These are phyloP conservation scores for Starmera stellimalicola DNA, from an alignment of 1,139 yeast genomes.

Conservation along the genomic window DNA sequence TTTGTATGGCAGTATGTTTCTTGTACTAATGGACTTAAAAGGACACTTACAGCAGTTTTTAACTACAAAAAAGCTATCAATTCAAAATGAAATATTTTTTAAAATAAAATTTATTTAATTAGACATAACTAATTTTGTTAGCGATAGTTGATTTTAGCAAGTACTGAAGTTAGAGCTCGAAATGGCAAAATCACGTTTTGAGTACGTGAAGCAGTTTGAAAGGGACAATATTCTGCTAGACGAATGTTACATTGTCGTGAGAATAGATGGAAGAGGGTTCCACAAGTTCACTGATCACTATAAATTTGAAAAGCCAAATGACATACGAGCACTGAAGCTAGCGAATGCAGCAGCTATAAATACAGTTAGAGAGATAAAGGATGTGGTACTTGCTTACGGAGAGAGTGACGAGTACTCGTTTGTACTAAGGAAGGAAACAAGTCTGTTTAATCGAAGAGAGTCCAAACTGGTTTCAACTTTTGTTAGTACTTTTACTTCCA, in stretches of 20 bases:
- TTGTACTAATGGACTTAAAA: no score
- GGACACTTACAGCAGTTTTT: no score
- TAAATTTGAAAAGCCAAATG: constrained; percentile 81
- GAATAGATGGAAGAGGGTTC: constrained; percentile 93
- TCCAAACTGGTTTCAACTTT: constrained; percentile 70
- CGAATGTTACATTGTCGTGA: constrained; percentile 69
- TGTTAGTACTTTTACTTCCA: constrained; percentile 73
- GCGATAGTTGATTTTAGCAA: no score
- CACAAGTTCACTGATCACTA: constrained; percentile 74
- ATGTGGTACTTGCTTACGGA: constrained; percentile 77
- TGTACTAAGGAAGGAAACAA: constrained; percentile 51
- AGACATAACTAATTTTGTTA: no score
- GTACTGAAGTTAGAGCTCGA: not conserved
- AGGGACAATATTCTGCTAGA: constrained; percentile 64
- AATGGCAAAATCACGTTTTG: constrained; percentile 79
- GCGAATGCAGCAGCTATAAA: constrained; percentile 76
- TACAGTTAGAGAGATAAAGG: constrained; percentile 57
- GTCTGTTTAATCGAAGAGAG: constrained; percentile 73
- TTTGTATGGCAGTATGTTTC: no score
- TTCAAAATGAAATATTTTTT: no score
- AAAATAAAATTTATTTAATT: no score
- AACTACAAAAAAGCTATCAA: no score
- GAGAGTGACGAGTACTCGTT: constrained; percentile 94
- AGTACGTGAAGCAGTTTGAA: constrained; percentile 81
- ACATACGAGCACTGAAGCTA: constrained; percentile 57